These are phyloP conservation scores for Simplicillium sp. DNA, from an alignment of 2,329 filamentous ascomycete species.

Conservation along the genomic window DNA sequence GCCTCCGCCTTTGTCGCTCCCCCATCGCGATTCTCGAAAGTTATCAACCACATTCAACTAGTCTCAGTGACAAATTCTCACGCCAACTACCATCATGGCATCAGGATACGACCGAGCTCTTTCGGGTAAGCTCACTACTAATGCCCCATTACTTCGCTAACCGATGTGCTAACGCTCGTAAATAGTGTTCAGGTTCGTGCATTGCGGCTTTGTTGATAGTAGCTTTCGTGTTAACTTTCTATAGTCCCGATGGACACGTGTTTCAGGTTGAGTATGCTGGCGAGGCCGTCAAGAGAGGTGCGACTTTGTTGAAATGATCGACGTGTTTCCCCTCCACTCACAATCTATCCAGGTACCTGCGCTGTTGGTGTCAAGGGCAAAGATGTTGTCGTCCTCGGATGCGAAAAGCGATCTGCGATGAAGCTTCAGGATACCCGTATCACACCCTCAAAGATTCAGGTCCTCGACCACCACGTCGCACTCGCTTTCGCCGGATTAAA, in stretches of 20 bases:
- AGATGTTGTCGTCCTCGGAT: conserved; percentile 91
- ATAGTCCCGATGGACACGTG: conserved; percentile 94
- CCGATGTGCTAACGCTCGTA: conserved; percentile 33
- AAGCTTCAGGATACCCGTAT: conserved; percentile 99
- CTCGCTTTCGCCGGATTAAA: conserved; percentile 96
- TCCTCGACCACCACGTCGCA: conserved; percentile 91
- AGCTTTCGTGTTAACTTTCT: conserved; percentile 30
- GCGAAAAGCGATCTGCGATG: conserved; percentile 98
- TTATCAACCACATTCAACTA: background rate
- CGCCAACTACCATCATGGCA: conserved; percentile 46
- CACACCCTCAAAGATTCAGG: conserved; percentile 95
- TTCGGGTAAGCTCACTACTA: conserved; percentile 63
- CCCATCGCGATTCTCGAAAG: background rate
- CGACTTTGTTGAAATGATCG: conserved; percentile 7
- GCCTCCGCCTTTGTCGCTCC: conserved; percentile 9
- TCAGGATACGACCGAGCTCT: conserved; percentile 98
- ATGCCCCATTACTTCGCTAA: conserved; percentile 12
- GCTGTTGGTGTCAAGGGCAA: conserved; percentile 94
- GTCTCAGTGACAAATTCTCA: conserved; percentile 1
- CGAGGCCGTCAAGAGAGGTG: conserved; percentile 97
- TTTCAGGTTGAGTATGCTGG: conserved; percentile 99
- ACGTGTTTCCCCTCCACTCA: conserved; percentile 6
- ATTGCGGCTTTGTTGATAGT: conserved; percentile 2
- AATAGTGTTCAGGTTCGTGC: conserved; percentile 69
- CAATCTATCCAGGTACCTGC: conserved; percentile 64